These are phyloP conservation scores for Candida albicans DNA, from an alignment of 1,139 yeast genomes.

Conservation along the genomic window DNA sequence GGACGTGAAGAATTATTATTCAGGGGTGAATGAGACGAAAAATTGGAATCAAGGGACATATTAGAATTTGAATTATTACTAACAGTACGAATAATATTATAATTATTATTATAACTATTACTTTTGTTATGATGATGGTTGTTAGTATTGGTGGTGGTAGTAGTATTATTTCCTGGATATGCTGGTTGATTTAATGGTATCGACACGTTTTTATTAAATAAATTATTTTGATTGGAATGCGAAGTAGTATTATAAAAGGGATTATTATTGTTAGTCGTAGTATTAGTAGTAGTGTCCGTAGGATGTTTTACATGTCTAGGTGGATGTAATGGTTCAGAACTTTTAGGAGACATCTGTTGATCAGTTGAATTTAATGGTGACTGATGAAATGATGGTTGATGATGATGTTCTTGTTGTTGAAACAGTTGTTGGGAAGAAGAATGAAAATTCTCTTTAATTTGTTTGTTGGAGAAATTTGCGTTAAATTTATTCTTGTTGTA, in stretches of 20 bases:
- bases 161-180: neutral
- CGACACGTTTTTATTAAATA: constrained; percentile 5
- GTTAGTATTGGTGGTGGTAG: neutral
- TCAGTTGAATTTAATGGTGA: neutral
- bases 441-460: neutral
- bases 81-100: neutral
- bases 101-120: neutral
- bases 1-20: neutral
- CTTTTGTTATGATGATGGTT: constrained; percentile 1
- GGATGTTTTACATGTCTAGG: constrained; percentile 10
- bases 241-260: neutral
- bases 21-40: constrained; percentile 1
- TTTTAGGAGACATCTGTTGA: constrained; percentile 1
- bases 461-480: neutral
- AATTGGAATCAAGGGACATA: constrained; percentile 1
- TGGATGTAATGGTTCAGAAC: constrained; percentile 4
- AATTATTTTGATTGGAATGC: constrained; percentile 1
- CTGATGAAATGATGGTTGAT: neutral
- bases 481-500: neutral
- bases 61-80: constrained; percentile 1
- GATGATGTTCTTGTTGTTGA: neutral
- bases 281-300: neutral
- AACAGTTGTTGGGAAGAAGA: neutral
- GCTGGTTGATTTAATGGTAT: constrained; percentile 5
- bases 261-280: neutral